phyloP scores from a whole-genome alignment of 2,329 filamentous ascomycete species.

The Aureobasidium sp. region DNA sequence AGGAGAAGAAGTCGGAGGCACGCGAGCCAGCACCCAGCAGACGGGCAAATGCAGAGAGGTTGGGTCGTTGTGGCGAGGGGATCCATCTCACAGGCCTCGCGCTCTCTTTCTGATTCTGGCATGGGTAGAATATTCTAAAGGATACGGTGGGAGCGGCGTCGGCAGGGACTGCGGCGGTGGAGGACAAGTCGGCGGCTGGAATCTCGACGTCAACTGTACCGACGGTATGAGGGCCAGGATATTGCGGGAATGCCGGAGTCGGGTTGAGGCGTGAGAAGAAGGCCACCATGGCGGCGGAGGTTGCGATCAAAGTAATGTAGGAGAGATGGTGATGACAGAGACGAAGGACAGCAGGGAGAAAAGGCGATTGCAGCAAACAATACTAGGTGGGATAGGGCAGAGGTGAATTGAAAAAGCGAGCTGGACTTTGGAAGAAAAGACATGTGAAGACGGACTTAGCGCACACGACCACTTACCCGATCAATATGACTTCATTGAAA shows the following conservation, averaged over 20 bases:
- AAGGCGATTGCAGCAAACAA: background rate
- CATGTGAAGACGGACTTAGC: slow-evolving; percentile 12
- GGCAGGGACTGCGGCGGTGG: slow-evolving; percentile 50
- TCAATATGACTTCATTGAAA: background rate
- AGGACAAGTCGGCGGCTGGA: slow-evolving; percentile 50
- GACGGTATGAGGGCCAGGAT: slow-evolving; percentile 70
- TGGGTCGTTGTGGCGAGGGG: slow-evolving; percentile 66
- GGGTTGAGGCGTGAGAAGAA: slow-evolving; percentile 50
- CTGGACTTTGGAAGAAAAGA: background rate
- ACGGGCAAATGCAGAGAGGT: slow-evolving; percentile 66
- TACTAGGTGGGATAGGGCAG: no score
- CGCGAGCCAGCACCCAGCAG: slow-evolving; percentile 62
- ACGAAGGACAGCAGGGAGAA: background rate
- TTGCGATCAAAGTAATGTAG: background rate
- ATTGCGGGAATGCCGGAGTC: slow-evolving; percentile 65
- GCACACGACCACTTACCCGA: slow-evolving; percentile 14
- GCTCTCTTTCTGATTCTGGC: slow-evolving; percentile 31
- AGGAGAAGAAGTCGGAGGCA: slow-evolving; percentile 35
- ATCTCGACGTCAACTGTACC: slow-evolving; percentile 76
- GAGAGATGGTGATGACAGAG: background rate
- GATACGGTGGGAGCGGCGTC: slow-evolving; percentile 61
- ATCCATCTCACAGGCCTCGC: slow-evolving; percentile 61
- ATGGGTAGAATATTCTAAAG: slow-evolving; percentile 78
- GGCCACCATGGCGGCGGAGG: slow-evolving; percentile 31
- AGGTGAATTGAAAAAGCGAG: background rate